Base-by-base conservation (phyloP, 352 stramenopile species). In the Globisporangium nunn region DNA sequence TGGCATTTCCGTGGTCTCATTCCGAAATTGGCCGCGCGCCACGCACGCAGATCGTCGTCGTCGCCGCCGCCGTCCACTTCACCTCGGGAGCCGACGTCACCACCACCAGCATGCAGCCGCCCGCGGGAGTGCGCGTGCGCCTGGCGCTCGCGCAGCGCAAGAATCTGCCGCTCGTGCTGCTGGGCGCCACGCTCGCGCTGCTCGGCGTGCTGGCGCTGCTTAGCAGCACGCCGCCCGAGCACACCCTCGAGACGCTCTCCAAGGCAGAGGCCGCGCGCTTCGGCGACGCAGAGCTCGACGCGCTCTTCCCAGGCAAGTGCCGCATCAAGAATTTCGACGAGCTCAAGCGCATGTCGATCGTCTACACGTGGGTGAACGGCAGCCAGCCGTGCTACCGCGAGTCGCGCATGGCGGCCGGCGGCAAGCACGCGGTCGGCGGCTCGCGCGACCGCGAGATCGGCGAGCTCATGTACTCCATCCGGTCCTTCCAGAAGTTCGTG, bases 281-380 rank as follows among this genome's bases (percentile, higher is more conserved):
- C 44, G 74, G 74, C 56, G 59, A 70, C 56, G 59, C 56, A 3
- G 70, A 78, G 56, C 71, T 89, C 35, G 64, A 79, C 48, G 63
- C 82, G 33, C 59, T 87, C 53, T 95, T 81, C 71, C 81, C 78
- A 0, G 81, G 74, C 49, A 72, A 90, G 60, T 94, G 85, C 68
- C 71, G 78, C 55, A 92, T 94, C 65, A 85, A 88, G 63, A 93
- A 93, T 73, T 92, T 89, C 57, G 81, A 95, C 51, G 60, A 78
- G 53, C 56, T 95, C 49, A 81, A 83, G 4, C 85, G 81, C 65
- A 88, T 91, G 78, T 88, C 80, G 44, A 92, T 95, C 59, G 85
- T 95, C 47, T 95, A 95, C 75, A 95, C 82, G 72, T 95, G 82
- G 85, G 83, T 93, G 23, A 95, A 95, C 61, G 85, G 83, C 57